phyloP scores from a whole-genome alignment of 2,329 filamentous ascomycete species.

The Rhinocladiella similis region DNA sequence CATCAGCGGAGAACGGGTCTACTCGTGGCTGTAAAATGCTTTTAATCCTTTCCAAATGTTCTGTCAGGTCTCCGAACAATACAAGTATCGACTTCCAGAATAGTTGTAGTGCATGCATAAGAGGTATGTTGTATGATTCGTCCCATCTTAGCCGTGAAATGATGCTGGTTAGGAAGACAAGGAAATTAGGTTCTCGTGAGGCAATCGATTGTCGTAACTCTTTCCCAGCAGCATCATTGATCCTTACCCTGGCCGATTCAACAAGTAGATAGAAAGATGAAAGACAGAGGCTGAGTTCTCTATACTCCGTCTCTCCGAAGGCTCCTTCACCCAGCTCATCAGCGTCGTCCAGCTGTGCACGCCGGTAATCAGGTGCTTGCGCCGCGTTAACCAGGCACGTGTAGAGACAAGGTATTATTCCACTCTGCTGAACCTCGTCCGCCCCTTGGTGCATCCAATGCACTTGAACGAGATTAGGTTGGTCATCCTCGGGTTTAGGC shows the following conservation, averaged over 20 bases:
- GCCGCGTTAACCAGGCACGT: conserved; percentile 40
- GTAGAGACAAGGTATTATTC: conserved; percentile 38
- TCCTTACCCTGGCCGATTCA: conserved; percentile 26
- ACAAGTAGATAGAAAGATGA: conserved; percentile 29
- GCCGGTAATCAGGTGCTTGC: conserved; percentile 34
- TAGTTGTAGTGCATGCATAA: conserved; percentile 73
- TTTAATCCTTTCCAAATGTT: conserved; percentile 70
- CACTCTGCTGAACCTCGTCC: conserved; percentile 38
- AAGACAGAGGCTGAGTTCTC: conserved; percentile 28
- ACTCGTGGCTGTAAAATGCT: conserved; percentile 59
- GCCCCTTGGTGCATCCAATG: conserved; percentile 48
- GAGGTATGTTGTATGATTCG: conserved; percentile 51
- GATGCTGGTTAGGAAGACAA: conserved; percentile 26
- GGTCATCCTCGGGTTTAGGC: conserved; percentile 41
- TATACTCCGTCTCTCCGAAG: conserved; percentile 28
- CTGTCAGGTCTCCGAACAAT: conserved; percentile 75
- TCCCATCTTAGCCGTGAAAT: conserved; percentile 64
- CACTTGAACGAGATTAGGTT: conserved; percentile 50
- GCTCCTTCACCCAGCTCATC: conserved; percentile 20
- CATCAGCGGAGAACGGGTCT: conserved; percentile 63
- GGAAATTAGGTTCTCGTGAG: conserved; percentile 24
- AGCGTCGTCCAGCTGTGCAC: conserved; percentile 4
- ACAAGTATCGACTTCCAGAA: conserved; percentile 91
- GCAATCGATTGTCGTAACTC: conserved; percentile 19
- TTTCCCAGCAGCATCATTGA: conserved; percentile 12